Conservation (phyloP, 768 basidiomycete genomes). For the Mycena epipterygia region DNA sequence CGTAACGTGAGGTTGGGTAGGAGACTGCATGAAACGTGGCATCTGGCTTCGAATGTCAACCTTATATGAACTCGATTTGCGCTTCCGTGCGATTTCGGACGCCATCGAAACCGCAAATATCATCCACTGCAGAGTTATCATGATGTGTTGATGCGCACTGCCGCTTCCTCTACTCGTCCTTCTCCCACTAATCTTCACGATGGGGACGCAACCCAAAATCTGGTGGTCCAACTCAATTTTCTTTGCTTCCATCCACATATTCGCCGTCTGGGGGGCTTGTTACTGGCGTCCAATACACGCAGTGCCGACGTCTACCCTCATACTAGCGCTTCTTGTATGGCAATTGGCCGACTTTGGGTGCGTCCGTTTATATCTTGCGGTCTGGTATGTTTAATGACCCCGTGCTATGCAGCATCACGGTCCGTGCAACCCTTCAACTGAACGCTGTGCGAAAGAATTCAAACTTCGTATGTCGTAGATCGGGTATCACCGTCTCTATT, state of each 20-base stretch:
- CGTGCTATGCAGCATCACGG: constrained; percentile 64
- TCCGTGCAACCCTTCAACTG: background rate
- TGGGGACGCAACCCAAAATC: constrained; percentile 37
- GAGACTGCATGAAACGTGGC: no score
- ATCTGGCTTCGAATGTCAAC: no score
- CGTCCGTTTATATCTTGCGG: constrained; percentile 33
- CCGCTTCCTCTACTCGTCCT: background rate
- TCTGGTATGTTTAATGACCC: background rate
- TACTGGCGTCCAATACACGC: constrained; percentile 59
- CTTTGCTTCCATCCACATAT: constrained; percentile 69
- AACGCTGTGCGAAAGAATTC: background rate
- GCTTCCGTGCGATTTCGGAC: no score
- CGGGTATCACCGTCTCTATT: constrained; percentile 86
- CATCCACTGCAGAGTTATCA: no score
- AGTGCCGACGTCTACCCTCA: constrained; percentile 59
- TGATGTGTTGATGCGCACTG: constrained; percentile 8
- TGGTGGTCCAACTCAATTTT: constrained; percentile 78
- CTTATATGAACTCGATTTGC: no score
- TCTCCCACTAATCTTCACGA: constrained; percentile 1
- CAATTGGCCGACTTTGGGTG: constrained; percentile 81
- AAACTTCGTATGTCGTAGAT: constrained; percentile 43
- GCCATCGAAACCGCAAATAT: background rate
- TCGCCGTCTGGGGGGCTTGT: constrained; percentile 65
- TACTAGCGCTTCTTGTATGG: constrained; percentile 72
- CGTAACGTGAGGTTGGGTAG: no score